A percentile compares a stretch with the other conserved stretches of the same genome.
Conservation (phyloP, 148 eudicot species). For the Amaranthus hypochondriacus region DNA sequence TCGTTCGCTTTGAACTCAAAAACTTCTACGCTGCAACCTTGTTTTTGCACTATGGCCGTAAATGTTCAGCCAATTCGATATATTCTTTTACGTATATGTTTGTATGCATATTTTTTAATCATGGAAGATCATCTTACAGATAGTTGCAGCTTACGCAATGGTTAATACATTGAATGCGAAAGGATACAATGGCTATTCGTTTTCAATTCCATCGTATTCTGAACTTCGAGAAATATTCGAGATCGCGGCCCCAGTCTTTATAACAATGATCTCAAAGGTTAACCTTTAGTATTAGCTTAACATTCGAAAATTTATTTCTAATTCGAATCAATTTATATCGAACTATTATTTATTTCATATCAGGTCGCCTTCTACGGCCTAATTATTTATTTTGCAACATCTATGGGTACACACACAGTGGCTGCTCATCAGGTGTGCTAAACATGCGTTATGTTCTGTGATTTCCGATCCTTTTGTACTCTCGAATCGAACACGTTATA, state of each 20-base stretch:
- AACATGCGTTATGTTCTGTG: not conserved
- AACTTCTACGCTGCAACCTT: too few species aligned
- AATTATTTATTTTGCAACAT: constrained; percentile 78
- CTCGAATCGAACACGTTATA: not conserved
- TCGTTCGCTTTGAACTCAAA: not conserved
- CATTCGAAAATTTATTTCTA: not conserved
- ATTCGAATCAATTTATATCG: constrained; percentile 3
- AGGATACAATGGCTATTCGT: constrained; percentile 74
- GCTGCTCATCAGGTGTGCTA: constrained; percentile 93
- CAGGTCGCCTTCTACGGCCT: constrained; percentile 76
- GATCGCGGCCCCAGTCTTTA: constrained; percentile 83
- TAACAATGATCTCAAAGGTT: constrained; percentile 90
- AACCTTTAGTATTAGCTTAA: constrained; percentile 1
- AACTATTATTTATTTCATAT: not conserved
- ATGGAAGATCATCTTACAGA: constrained; percentile 32
- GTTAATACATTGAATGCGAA: constrained; percentile 60
- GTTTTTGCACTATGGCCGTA: too few species aligned
- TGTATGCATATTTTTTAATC: not conserved
- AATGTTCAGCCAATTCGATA: not conserved
- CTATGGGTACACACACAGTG: constrained; percentile 75
- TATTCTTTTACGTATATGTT: not conserved
- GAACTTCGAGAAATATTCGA: constrained; percentile 62
- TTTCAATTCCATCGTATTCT: constrained; percentile 51
- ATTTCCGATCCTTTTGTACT: not conserved
- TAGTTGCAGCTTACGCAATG: constrained; percentile 89